Percentiles rank a stretch among this genome's conserved stretches.
These are phyloP conservation scores for Spathaspora boniae DNA, from an alignment of 805 yeast species.

Conservation along the genomic window DNA sequence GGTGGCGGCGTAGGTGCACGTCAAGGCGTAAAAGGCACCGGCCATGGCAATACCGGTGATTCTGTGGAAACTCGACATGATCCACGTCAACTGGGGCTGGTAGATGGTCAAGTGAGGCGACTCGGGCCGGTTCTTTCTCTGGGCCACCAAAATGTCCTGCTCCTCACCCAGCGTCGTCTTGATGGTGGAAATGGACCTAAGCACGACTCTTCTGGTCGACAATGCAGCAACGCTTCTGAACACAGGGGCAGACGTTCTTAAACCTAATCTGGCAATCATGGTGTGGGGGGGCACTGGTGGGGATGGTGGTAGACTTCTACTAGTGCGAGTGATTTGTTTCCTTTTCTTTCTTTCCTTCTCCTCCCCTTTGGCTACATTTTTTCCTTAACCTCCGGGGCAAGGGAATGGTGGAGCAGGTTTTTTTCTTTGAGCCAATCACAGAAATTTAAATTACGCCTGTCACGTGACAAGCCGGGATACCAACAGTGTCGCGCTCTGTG, in stretches of 20 bases:
- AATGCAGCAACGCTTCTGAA: too few relatives aligned
- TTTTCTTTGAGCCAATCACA: conserved; percentile 6
- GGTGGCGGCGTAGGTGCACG: conserved; percentile 70
- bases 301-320: neutral
- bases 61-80: conserved; percentile 80
- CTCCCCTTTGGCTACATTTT: neutral
- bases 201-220: conserved; percentile 6
- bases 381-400: conserved; percentile 5
- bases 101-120: conserved; percentile 91
- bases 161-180: conserved; percentile 60
- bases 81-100: conserved; percentile 86
- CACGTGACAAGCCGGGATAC: conserved; percentile 2
- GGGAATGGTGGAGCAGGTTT: too few relatives aligned
- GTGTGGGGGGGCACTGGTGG: conserved; percentile 5
- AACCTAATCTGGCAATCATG: conserved; percentile 34
- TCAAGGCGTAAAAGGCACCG: conserved; percentile 70
- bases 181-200: conserved; percentile 28
- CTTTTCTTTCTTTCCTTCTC: neutral
- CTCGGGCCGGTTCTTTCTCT: conserved; percentile 82
- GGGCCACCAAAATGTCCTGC: conserved; percentile 67
- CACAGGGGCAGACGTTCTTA: too few relatives aligned
- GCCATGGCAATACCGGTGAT: conserved; percentile 84
- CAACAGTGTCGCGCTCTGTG: too few relatives aligned
- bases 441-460: conserved; percentile 4
- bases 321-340: neutral